These are phyloP conservation scores for Apiospora hydei DNA, from an alignment of 2,329 filamentous ascomycete genomes.

Conservation along the genomic window DNA sequence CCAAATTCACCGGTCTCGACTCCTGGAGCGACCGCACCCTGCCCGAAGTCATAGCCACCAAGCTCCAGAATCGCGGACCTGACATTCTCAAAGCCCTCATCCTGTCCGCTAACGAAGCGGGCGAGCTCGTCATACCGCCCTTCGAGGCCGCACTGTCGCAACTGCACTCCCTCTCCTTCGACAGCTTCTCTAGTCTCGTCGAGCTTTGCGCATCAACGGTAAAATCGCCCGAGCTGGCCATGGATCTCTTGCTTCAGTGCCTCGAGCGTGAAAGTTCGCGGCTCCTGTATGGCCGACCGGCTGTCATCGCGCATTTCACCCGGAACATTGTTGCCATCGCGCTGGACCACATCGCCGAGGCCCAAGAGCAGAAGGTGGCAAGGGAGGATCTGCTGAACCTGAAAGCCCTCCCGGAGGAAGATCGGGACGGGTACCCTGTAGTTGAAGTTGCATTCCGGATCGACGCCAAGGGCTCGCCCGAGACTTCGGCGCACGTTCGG, in stretches of 20 bases:
- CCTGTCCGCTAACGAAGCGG: constrained; percentile 36
- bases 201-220: constrained; percentile 43
- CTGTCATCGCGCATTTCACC: constrained; percentile 40
- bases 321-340: constrained; percentile 46
- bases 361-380: constrained; percentile 21
- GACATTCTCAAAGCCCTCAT: constrained; percentile 23
- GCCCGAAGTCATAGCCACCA: neutral
- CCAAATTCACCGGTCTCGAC: neutral
- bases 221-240: constrained; percentile 38
- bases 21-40: neutral
- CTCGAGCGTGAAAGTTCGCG: constrained; percentile 43
- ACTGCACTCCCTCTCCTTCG: constrained; percentile 36
- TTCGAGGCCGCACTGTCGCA: constrained; percentile 38
- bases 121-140: constrained; percentile 38
- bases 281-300: constrained; percentile 38
- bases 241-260: constrained; percentile 41
- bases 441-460: constrained; percentile 42
- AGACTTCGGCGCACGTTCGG: constrained; percentile 44
- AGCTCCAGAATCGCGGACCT: neutral
- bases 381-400: constrained; percentile 31
- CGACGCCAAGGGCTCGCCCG: constrained; percentile 35
- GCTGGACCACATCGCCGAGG: constrained; percentile 49
- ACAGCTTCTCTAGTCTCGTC: constrained; percentile 40
- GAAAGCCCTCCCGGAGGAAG: constrained; percentile 23
- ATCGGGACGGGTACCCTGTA: constrained; percentile 32